These are phyloP conservation scores for Ophiostoma sp. DNA, from an alignment of 2,329 filamentous ascomycete species.

Conservation along the genomic window DNA sequence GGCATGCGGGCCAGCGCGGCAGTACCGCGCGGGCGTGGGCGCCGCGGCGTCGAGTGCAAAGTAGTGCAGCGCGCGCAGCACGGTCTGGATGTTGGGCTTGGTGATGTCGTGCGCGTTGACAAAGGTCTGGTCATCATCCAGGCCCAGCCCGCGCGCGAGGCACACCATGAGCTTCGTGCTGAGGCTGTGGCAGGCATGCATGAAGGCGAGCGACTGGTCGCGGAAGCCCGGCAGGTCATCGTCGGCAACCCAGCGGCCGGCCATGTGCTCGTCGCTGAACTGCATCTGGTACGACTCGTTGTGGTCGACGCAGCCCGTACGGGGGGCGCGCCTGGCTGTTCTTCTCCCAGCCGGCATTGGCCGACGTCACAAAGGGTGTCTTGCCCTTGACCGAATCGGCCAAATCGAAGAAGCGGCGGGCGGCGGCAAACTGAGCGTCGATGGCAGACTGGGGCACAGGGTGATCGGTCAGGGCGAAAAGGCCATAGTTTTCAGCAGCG, in stretches of 20 bases:
- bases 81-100: background rate
- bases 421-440: background rate
- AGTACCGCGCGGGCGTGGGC: background rate
- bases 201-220: background rate
- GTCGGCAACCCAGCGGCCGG: background rate
- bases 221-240: background rate
- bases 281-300: slow-evolving; percentile 6
- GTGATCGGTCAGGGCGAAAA: background rate
- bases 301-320: background rate
- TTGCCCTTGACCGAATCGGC: background rate
- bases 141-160: background rate
- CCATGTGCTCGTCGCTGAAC: background rate
- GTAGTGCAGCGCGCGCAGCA: background rate
- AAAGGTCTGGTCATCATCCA: background rate
- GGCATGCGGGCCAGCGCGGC: background rate
- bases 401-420: background rate
- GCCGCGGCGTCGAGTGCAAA: background rate
- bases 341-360: background rate
- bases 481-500: background rate
- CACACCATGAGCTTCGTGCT: background rate
- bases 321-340: background rate
- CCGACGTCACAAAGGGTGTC: background rate
- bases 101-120: background rate
- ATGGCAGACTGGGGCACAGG: background rate
- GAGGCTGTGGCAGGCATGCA: background rate